Percentiles rank a stretch among this genome's conserved stretches.
Evolutionary conservation across 176 grass and related monocot species (phyloP).

Genomic region (Oryza punctata): DNA sequence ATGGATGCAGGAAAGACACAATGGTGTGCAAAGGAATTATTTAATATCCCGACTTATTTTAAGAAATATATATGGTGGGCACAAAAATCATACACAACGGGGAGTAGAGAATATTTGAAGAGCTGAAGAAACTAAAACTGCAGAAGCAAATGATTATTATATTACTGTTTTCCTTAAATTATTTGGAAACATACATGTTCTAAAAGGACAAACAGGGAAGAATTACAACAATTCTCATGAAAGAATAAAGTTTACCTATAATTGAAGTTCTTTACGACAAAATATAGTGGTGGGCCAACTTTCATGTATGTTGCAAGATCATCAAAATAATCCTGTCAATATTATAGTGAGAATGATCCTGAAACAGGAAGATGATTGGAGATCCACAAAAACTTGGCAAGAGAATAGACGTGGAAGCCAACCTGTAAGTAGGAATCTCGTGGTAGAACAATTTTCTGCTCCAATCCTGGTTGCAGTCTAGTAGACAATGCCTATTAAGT

Average conservation of each 20-base stretch:
- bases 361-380: slow-evolving; percentile 20
- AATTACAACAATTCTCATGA: not conserved
- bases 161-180: slow-evolving; percentile 16
- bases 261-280: slow-evolving; percentile 96
- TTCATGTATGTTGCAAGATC: slow-evolving; percentile 88
- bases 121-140: slow-evolving; percentile 8
- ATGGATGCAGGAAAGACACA: not conserved
- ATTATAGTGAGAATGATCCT: slow-evolving; percentile 21
- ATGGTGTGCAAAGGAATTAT: not conserved
- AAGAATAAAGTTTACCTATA: slow-evolving; percentile 65
- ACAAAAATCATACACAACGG: not conserved
- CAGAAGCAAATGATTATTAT: not conserved
- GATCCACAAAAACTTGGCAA: not conserved
- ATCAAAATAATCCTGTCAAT: slow-evolving; percentile 79
- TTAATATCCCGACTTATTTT: not conserved
- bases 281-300: slow-evolving; percentile 96
- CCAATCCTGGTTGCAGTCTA: slow-evolving; percentile 89
- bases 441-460: slow-evolving; percentile 91
- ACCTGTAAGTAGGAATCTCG: slow-evolving; percentile 97
- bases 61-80: not conserved
- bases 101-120: slow-evolving; percentile 17
- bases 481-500: slow-evolving; percentile 69
- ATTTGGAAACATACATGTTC: not conserved
- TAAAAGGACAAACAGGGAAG: not conserved
- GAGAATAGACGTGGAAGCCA: slow-evolving; percentile 23